A percentile compares a stretch with the other conserved stretches of the same genome.
Conservation (phyloP, 371 early-diverging fungal species). For the Dinochytrium kinnereticum region DNA sequence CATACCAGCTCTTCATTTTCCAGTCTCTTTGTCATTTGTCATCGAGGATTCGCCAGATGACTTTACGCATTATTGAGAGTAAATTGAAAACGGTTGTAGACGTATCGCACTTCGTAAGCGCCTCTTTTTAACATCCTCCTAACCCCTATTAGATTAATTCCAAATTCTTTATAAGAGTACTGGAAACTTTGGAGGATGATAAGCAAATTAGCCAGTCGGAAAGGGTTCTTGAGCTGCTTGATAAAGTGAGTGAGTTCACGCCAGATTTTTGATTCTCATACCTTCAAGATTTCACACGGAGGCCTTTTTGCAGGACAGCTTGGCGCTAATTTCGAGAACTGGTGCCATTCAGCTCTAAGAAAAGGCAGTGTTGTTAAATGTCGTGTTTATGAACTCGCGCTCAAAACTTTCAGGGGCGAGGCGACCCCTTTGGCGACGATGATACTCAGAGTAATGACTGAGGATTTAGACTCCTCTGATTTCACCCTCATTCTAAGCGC, state of each 20-base stretch:
- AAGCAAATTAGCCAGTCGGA: neutral
- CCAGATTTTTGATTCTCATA: neutral
- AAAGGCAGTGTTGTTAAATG: neutral
- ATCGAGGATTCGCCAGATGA: neutral
- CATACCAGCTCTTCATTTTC: neutral
- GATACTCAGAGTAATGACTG: neutral
- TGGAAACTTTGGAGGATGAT: neutral
- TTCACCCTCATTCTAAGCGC: neutral
- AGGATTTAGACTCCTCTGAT: neutral
- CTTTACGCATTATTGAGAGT: neutral
- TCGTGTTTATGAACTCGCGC: neutral
- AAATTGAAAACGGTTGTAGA: neutral
- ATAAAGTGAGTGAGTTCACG: neutral
- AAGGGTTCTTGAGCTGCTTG: neutral
- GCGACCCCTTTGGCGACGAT: neutral
- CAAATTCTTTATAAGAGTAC: neutral
- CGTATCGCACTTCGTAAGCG: neutral
- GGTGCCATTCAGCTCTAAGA: neutral
- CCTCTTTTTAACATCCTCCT: neutral
- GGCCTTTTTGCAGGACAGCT: neutral
- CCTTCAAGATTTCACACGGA: neutral
- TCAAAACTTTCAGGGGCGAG: neutral
- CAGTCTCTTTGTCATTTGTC: neutral
- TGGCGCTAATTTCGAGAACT: neutral
- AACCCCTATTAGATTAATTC: neutral